Evolutionary conservation across 352 stramenopile genomes (phyloP).

Genomic region (Globisporangium nunn): DNA sequence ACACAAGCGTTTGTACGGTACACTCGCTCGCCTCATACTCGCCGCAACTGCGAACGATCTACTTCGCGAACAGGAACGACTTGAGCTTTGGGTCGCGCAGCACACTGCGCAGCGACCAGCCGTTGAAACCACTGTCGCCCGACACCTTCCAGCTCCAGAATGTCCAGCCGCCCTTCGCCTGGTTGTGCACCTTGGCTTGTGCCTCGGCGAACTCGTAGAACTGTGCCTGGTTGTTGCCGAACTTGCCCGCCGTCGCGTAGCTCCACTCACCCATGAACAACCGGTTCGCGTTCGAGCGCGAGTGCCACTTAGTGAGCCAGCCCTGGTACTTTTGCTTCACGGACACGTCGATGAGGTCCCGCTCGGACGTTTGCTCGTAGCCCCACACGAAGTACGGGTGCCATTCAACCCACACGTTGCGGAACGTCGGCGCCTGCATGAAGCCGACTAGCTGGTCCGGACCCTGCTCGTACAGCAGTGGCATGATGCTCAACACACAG

Average conservation of each 20-base stretch:
- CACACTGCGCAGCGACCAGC: conserved; percentile 57
- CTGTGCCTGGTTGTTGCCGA: conserved; percentile 26
- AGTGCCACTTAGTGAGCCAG: conserved; percentile 34
- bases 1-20: no score
- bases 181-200: conserved; percentile 43
- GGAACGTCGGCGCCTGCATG: conserved; percentile 37
- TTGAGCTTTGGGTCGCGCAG: conserved; percentile 24
- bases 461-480: conserved; percentile 42
- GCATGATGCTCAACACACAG: conserved; percentile 53
- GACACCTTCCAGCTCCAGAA: conserved; percentile 76
- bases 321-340: conserved; percentile 38
- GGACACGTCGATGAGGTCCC: conserved; percentile 33
- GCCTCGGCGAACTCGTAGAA: conserved; percentile 46
- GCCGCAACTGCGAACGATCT: no score
- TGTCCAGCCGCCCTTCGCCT: conserved; percentile 50
- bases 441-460: conserved; percentile 43
- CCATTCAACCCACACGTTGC: conserved; percentile 81
- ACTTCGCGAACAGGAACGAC: background rate
- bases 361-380: conserved; percentile 49
- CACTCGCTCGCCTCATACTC: no score
- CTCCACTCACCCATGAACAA: conserved; percentile 45
- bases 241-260: conserved; percentile 44
- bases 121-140: conserved; percentile 44
- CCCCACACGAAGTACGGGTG: conserved; percentile 82
- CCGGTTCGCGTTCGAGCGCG: conserved; percentile 23